Evolutionary conservation across 352 stramenopile species (phyloP).

Genomic region (Globisporangium uncinulatum): DNA sequence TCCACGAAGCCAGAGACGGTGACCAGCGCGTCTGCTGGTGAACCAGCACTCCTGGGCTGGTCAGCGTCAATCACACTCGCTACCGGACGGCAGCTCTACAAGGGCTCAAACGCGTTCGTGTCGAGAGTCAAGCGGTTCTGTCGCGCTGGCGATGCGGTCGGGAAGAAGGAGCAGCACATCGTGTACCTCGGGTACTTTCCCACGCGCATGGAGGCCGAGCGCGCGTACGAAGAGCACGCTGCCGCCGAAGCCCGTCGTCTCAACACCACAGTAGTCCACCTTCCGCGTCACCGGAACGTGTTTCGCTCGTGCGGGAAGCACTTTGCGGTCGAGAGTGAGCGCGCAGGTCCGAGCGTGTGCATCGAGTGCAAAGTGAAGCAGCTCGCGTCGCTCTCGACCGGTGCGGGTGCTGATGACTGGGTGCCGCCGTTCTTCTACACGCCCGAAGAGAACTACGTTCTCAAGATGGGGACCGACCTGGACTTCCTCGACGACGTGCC

Average conservation of each 20-base stretch:
- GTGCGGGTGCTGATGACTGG: slow-evolving; percentile 33
- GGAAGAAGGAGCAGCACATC: slow-evolving; percentile 50
- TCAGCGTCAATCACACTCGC: slow-evolving; percentile 63
- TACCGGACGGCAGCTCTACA: slow-evolving; percentile 60
- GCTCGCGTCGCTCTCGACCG: slow-evolving; percentile 25
- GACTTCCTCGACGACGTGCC: slow-evolving; percentile 59
- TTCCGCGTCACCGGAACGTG: slow-evolving; percentile 50
- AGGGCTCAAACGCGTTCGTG: slow-evolving; percentile 60
- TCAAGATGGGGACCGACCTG: slow-evolving; percentile 67
- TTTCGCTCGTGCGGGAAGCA: slow-evolving; percentile 79
- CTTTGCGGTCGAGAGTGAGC: slow-evolving; percentile 77
- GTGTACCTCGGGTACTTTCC: slow-evolving; percentile 70
- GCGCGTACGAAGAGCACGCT: slow-evolving; percentile 62
- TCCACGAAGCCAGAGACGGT: too few relatives aligned
- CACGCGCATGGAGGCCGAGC: slow-evolving; percentile 60
- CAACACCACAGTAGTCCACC: slow-evolving; percentile 54
- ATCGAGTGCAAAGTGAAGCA: slow-evolving; percentile 72
- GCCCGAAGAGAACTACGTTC: slow-evolving; percentile 61
- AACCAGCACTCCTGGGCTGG: slow-evolving; percentile 41
- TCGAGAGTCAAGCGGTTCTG: slow-evolving; percentile 74
- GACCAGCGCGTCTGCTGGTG: slow-evolving; percentile 5
- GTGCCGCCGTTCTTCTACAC: slow-evolving; percentile 60
- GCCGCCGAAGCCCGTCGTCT: slow-evolving; percentile 48
- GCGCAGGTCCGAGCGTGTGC: slow-evolving; percentile 52
- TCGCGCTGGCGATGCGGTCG: slow-evolving; percentile 42